Percentiles rank a stretch among this genome's conserved stretches.
These are phyloP conservation scores for Phytophthora citrophthora DNA, from an alignment of 352 stramenopile genomes.

Conservation along the genomic window DNA sequence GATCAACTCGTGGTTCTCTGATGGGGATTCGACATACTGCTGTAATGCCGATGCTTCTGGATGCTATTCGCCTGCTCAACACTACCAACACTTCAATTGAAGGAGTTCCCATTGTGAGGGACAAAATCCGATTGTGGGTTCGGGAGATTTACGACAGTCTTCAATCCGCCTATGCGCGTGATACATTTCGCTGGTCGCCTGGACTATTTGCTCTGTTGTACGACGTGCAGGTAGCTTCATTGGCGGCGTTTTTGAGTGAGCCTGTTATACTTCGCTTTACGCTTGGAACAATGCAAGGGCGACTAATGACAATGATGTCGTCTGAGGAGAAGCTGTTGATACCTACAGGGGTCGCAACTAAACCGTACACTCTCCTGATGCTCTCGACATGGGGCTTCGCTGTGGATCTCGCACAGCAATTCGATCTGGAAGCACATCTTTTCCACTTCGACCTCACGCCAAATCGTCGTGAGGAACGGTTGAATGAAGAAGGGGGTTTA, in stretches of 20 bases:
- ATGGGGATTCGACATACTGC: constrained; percentile 43
- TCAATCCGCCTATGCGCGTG: constrained; percentile 25
- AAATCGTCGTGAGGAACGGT: constrained; percentile 36
- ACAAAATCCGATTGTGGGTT: constrained; percentile 34
- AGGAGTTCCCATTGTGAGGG: constrained; percentile 1
- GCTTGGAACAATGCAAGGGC: constrained; percentile 53
- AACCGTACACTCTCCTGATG: constrained; percentile 40
- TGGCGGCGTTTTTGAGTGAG: constrained; percentile 57
- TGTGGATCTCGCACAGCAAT: constrained; percentile 37
- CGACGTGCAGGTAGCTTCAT: constrained; percentile 48
- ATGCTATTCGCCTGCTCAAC: constrained; percentile 47
- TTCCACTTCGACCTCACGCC: constrained; percentile 52
- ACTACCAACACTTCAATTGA: constrained; percentile 1
- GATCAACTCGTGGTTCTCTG: constrained; percentile 13
- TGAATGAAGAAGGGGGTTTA: constrained; percentile 35
- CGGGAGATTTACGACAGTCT: constrained; percentile 31
- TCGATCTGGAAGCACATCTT: constrained; percentile 45
- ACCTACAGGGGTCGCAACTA: constrained; percentile 32
- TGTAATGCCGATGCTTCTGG: constrained; percentile 42
- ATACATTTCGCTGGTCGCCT: constrained; percentile 36
- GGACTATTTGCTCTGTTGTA: constrained; percentile 52
- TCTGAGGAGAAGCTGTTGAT: constrained; percentile 36
- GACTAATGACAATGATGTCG: constrained; percentile 53
- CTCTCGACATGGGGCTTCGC: constrained; percentile 38
- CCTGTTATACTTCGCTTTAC: constrained; percentile 42